Evolutionary conservation across 192 early-diverging fungal species (phyloP).

Genomic region (Coemansia sp.): DNA sequence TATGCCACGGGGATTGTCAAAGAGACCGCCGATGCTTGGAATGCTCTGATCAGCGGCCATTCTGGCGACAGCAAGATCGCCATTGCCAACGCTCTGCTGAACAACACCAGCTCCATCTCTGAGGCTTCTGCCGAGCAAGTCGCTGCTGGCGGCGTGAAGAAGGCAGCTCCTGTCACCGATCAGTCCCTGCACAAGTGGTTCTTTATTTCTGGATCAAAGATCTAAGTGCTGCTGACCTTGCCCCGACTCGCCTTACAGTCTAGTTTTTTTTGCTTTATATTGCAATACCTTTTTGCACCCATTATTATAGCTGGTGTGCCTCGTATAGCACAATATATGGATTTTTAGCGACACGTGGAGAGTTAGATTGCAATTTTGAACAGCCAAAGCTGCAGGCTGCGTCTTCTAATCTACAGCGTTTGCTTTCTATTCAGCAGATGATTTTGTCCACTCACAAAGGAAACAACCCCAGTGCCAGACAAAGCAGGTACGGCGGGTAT

Average conservation of each 20-base stretch:
- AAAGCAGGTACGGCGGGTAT: not conserved
- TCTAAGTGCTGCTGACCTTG: constrained; percentile 30
- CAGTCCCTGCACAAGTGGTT: constrained; percentile 94
- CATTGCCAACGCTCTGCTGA: constrained; percentile 65
- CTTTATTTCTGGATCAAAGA: constrained; percentile 81
- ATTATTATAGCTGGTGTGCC: no score
- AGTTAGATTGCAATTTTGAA: no score
- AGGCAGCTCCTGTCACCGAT: constrained; percentile 26
- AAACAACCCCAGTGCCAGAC: no score
- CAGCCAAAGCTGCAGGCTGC: no score
- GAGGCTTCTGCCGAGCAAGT: constrained; percentile 57
- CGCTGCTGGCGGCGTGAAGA: constrained; percentile 55
- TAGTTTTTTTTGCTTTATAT: no score
- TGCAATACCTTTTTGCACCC: no score
- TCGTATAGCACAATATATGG: no score
- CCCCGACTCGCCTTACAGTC: no score
- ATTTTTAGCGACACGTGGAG: no score
- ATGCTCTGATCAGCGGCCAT: constrained; percentile 71
- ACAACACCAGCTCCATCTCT: constrained; percentile 70
- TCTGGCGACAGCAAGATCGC: constrained; percentile 72
- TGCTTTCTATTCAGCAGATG: no score
- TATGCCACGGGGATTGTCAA: constrained; percentile 88
- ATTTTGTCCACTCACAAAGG: no score
- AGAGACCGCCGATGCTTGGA: constrained; percentile 95
- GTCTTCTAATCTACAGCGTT: no score